phyloP scores from a whole-genome alignment of 1,284 basidiomycete genomes.

The Volvariella surrecta region DNA sequence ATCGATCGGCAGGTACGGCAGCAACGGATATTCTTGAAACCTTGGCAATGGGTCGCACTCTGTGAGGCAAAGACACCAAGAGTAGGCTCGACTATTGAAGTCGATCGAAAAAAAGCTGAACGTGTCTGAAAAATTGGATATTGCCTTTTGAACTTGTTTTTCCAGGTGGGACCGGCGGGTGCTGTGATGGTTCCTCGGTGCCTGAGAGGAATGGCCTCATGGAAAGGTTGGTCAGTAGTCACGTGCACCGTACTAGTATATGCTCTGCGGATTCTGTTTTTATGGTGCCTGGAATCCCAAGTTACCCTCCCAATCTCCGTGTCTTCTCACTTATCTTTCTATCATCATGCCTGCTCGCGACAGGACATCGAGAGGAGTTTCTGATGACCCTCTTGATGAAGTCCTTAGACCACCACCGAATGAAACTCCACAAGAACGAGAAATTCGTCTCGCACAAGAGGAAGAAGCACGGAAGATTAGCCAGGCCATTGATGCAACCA shows the following conservation, averaged over 20 bases:
- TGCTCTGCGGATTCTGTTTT: background rate
- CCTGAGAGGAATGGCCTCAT: conserved; percentile 13
- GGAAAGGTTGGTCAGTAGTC: background rate
- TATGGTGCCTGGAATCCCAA: conserved; percentile 5
- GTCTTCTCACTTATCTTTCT: conserved; percentile 12
- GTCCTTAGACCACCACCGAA: conserved; percentile 50
- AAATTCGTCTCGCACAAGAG: conserved; percentile 43
- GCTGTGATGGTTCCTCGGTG: conserved; percentile 20
- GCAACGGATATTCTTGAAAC: no score
- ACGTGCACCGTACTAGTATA: conserved; percentile 4
- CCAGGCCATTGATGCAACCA: conserved; percentile 56
- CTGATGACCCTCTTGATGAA: conserved; percentile 56
- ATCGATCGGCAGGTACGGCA: no score
- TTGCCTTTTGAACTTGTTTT: no score
- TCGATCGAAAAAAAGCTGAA: no score
- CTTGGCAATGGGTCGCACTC: background rate
- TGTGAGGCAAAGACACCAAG: no score
- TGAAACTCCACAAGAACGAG: conserved; percentile 50
- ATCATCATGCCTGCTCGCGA: conserved; percentile 18
- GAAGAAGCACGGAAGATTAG: conserved; percentile 54
- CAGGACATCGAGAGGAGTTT: conserved; percentile 11
- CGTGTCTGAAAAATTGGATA: no score
- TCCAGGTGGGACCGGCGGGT: conserved; percentile 1
- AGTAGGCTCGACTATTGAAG: no score
- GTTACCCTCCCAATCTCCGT: conserved; percentile 7